phyloP scores from a whole-genome alignment of 768 basidiomycete genomes.

The Suillus decipiens region DNA sequence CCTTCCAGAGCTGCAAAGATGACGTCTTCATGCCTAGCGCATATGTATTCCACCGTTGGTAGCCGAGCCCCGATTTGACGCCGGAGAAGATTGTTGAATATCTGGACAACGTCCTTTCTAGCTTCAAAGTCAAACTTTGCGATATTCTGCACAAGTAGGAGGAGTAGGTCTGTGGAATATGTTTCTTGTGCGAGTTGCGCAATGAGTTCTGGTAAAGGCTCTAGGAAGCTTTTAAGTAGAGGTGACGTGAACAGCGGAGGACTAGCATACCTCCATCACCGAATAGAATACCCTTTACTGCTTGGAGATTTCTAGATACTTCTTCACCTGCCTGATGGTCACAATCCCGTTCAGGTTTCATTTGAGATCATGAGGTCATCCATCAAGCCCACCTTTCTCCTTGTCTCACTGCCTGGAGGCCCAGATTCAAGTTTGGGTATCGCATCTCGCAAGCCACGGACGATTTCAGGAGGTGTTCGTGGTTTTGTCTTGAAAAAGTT shows the following conservation, averaged over 20 bases:
- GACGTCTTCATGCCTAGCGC: slow-evolving; percentile 70
- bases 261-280: slow-evolving; percentile 78
- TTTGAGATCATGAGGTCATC: not conserved
- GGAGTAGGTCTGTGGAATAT: slow-evolving; percentile 86
- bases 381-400: slow-evolving; percentile 66
- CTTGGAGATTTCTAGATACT: slow-evolving; percentile 84
- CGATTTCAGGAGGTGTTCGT: slow-evolving; percentile 85
- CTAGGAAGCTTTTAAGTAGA: slow-evolving; percentile 36
- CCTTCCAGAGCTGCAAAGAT: slow-evolving; percentile 86
- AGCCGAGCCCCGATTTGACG: slow-evolving; percentile 92
- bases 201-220: slow-evolving; percentile 85
- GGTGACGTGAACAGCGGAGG: slow-evolving; percentile 6
- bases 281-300: slow-evolving; percentile 84
- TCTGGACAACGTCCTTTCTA: slow-evolving; percentile 81
- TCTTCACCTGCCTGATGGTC: slow-evolving; percentile 78
- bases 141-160: slow-evolving; percentile 78
- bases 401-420: slow-evolving; percentile 72
- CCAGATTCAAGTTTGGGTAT: slow-evolving; percentile 75
- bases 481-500: slow-evolving; percentile 96
- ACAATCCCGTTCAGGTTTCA: slow-evolving; percentile 6
- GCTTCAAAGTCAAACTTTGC: slow-evolving; percentile 93
- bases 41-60: slow-evolving; percentile 96
- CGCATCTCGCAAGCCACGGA: slow-evolving; percentile 77
- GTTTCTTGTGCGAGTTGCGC: slow-evolving; percentile 97
- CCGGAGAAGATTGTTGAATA: slow-evolving; percentile 85